Evolutionary conservation across 768 basidiomycete species (phyloP), one percentile per base, ranked within the genome.

Genomic region (Tylopilus plumbeoviolaceoides): DNA sequence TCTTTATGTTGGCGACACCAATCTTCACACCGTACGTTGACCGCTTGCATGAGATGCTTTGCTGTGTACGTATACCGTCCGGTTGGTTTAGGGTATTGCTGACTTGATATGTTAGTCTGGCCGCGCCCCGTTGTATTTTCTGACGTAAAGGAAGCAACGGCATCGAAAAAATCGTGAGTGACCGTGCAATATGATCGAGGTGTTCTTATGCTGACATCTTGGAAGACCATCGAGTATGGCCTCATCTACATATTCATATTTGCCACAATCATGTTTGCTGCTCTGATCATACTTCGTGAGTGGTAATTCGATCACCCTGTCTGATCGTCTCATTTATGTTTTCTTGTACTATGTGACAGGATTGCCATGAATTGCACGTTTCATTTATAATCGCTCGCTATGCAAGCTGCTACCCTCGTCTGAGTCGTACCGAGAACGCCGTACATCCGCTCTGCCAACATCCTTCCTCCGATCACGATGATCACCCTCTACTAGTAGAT

Each of bases 1-100:
- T 98, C 55, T 91, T 98, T 77, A 82, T 98, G 78, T 71, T 98
- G 62, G 90, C 91, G 5, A 87, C 89, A 6, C 91, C 94, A 8
- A 82, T 90, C 60, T 67, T 95, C 61, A 77, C 98, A 52, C 97
- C 97, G 1, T 98, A 91, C 74, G 80, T 93, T 62, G 94, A 98
- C 69, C 84, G 86, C 39, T 68, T 95, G 59, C 97, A 99, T 68
- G 89, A 94, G 17, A 95, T 85, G 46, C 23, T 23, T 76, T 93
- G 64, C 79, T 97, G 41, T 95, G 91, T 94, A 72, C 77, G 54
- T 14, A 1, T 1, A 2, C 14, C 35, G 31, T 4, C 77, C 44
- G 11, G 31, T 31, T 55, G 44, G 12, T 2, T 3, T 7, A 27
- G 40, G 36, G 18, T 1, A 1, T 15, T 59, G 14, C 64, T 72